These are phyloP conservation scores for Penicillium digitatum DNA, from an alignment of 2,329 filamentous ascomycete species.

Conservation along the genomic window DNA sequence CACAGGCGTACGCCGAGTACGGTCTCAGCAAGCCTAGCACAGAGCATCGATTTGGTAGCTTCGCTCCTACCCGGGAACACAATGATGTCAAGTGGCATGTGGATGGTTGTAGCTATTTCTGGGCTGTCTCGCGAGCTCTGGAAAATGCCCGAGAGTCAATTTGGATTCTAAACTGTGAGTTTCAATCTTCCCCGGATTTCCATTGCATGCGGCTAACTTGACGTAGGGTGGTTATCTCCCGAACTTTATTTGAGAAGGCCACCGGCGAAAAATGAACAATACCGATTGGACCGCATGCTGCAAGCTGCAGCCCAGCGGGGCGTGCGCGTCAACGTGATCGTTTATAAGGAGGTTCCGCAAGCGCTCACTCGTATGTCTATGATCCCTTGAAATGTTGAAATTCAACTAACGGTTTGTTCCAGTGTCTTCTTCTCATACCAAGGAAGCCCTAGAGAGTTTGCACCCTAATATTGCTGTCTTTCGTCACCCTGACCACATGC, in stretches of 20 bases:
- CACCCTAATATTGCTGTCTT: slow-evolving; percentile 86
- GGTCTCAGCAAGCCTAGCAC: slow-evolving; percentile 37
- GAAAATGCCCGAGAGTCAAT: slow-evolving; percentile 73
- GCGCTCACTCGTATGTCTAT: slow-evolving; percentile 68
- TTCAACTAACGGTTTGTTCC: slow-evolving; percentile 4
- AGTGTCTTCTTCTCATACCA: slow-evolving; percentile 70
- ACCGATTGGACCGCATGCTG: slow-evolving; percentile 78
- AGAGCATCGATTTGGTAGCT: slow-evolving; percentile 56
- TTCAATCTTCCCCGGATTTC: not conserved
- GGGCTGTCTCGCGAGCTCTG: slow-evolving; percentile 74
- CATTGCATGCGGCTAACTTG: slow-evolving; percentile 10
- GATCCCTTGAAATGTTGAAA: slow-evolving; percentile 8
- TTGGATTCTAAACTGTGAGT: slow-evolving; percentile 73
- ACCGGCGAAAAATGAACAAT: slow-evolving; percentile 74
- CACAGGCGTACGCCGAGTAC: slow-evolving; percentile 48
- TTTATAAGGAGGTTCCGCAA: slow-evolving; percentile 86
- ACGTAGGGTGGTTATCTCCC: slow-evolving; percentile 71
- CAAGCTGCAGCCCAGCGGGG: slow-evolving; percentile 77
- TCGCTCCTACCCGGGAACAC: slow-evolving; percentile 68
- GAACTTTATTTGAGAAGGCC: slow-evolving; percentile 82
- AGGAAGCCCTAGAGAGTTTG: slow-evolving; percentile 68
- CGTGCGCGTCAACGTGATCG: slow-evolving; percentile 78
- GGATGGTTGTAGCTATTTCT: slow-evolving; percentile 79
- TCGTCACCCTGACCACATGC: slow-evolving; percentile 81
- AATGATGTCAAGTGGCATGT: slow-evolving; percentile 83